Evolutionary conservation across 2,329 filamentous ascomycete species (phyloP), one percentile per base, ranked within the genome.

Genomic region (Ophiocordyceps unilateralis): DNA sequence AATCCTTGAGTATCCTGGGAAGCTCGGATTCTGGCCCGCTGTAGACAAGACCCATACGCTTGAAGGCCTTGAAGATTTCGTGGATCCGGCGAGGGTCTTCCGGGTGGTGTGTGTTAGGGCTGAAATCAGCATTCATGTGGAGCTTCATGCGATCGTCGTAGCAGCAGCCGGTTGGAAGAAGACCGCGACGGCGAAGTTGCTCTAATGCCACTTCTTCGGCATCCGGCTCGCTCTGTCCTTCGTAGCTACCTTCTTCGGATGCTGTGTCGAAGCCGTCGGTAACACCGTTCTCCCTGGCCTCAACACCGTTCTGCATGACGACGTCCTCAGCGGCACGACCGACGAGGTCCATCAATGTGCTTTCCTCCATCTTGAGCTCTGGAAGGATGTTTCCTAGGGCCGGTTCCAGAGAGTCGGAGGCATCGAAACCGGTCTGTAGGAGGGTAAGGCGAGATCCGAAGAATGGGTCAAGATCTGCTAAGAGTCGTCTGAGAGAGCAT

Each of bases 61-160:
- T 86, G 51, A 98, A 82, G 34, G 84, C 84, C 51, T 84, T 81
- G 70, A 91, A 94, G 51, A 98, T 98, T 53, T 84, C 81, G 53
- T 88, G 84, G 46, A 98, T 95, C 14, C 91, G 78, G 23, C 86
- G 72, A 1, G 91, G 91, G 53, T 98, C 91, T 60, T 98, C 91
- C 0, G 91, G 91, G 55, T 98, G 91, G 42, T 93, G 81, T 20
- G 89, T 81, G 40, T 78, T 74, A 1, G 72, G 70, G 17, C 73
- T 76, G 55, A 77, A 81, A 57, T 85, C 79, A 15, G 84, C 78
- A 56, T 95, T 93, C 43, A 87, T 83, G 58, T 98, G 91, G 47
- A 93, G 82, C 47, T 91, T 86, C 91, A 98, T 98, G 26, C 89
- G 78, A 45, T 85, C 79, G 63, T 98, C 91, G 57, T 96, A 98